Conservation (phyloP, 2,329 filamentous ascomycete genomes). For the Sporothrix humicola region DNA sequence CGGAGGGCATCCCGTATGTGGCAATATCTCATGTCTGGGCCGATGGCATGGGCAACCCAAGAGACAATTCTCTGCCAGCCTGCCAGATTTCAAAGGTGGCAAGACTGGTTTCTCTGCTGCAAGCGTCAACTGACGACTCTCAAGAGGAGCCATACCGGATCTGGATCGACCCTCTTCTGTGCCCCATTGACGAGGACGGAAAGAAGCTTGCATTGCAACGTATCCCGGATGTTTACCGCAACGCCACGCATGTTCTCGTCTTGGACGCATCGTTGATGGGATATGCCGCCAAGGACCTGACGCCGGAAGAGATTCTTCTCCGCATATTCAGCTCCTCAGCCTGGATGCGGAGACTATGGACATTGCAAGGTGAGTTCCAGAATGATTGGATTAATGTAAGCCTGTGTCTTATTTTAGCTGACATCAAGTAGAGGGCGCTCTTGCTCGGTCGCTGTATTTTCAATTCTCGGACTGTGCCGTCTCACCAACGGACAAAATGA, state of each 20-base stretch:
- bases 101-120: conserved; percentile 38
- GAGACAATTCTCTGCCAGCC: conserved; percentile 42
- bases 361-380: conserved; percentile 18
- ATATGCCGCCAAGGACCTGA: conserved; percentile 33
- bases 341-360: conserved; percentile 23
- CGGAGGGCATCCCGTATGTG: conserved; percentile 42
- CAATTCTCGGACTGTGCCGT: conserved; percentile 26
- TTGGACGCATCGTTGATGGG: conserved; percentile 45
- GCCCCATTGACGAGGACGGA: conserved; percentile 40
- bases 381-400: too few relatives aligned
- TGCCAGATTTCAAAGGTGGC: conserved; percentile 44
- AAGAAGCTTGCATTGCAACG: conserved; percentile 44
- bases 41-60: conserved; percentile 46
- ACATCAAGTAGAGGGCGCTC: conserved; percentile 20
- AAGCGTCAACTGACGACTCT: not conserved
- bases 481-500: not conserved
- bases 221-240: conserved; percentile 46
- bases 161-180: conserved; percentile 48
- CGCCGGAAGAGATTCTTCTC: conserved; percentile 5
- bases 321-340: conserved; percentile 25
- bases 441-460: conserved; percentile 30
- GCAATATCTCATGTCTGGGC: conserved; percentile 49
- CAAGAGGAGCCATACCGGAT: conserved; percentile 37
- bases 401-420: not conserved
- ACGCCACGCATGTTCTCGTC: conserved; percentile 45